A percentile compares a stretch with the other conserved stretches of the same genome.
Conservation (phyloP, 169 alveolate species). For the Plasmodium gaboni region DNA sequence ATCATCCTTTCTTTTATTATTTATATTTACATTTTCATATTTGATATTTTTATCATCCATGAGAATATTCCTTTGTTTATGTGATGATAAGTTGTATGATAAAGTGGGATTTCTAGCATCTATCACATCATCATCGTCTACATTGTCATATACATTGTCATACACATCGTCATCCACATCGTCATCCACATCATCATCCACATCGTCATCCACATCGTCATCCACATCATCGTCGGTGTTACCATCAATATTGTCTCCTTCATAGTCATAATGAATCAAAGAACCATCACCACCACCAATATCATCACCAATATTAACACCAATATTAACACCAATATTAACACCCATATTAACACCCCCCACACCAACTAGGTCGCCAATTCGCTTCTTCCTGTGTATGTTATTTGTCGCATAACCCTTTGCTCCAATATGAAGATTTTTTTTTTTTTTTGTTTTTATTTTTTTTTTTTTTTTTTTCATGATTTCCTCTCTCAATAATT, state of each 20-base stretch:
- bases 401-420: background rate
- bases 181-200: background rate
- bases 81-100: background rate
- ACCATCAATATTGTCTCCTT: background rate
- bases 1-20: background rate
- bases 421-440: background rate
- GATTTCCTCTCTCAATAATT: constrained; percentile 1
- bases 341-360: too few species aligned
- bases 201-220: background rate
- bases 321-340: too few species aligned
- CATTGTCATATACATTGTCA: background rate
- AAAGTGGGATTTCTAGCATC: background rate
- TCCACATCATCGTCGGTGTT: background rate
- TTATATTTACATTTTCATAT: background rate
- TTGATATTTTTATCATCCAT: background rate
- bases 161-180: background rate
- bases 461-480: background rate
- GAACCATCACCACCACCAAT: too few species aligned
- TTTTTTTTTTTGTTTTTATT: background rate
- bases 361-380: too few species aligned
- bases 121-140: background rate
- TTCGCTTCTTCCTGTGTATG: too few species aligned
- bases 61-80: background rate
- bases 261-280: too few species aligned
- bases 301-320: too few species aligned